Evolutionary conservation across 2,329 filamentous ascomycete species (phyloP), one percentile per base, ranked within the genome.

Genomic region (Paracoccidioides brasiliensis): DNA sequence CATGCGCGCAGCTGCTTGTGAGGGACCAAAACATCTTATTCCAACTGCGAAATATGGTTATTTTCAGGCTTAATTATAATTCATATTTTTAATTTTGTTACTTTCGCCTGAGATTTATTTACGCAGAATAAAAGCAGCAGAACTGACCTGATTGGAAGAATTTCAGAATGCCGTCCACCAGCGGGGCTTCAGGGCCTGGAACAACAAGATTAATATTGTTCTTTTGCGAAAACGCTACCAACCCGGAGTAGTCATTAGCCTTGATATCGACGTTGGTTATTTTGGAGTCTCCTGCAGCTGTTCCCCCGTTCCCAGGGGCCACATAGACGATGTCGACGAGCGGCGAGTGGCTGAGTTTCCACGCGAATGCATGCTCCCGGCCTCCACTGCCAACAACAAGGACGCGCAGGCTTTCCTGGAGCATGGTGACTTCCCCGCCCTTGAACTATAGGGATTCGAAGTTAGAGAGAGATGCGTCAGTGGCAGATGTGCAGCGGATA

Each of bases 341-440:
- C 44, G 84, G 77, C 14, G 90, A 95, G 70, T 95, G 86, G 66
- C 84, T 82, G 59, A 97, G 78, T 74, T 94, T 96, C 90, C 90
- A 97, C 44, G 90, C 90, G 60, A 96, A 80, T 49, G 90, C 88
- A 73, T 97, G 90, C 74, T 98, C 93, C 65, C 93, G 84, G 64
- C 91, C 93, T 62, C 93, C 93, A 68, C 91, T 95, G 66, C 93
- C 91, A 62, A 97, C 83, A 60, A 97, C 83, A 60, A 97, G 83
- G 63, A 96, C 79, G 63, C 83, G 80, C 60, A 89, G 77, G 61
- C 68, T 68, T 67, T 75, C 73, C 61, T 70, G 68, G 55, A 69
- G 65, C 71, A 73, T 73, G 50, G 55, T 62, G 46, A 43, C 52
- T 54, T 57, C 50, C 55, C 56, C 43, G 54, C 59, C 63, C 62